Percentiles rank a stretch among this genome's conserved stretches.
These are phyloP conservation scores for Phyllostachys edulis DNA, from an alignment of 176 grass and related monocot genomes.

Conservation along the genomic window DNA sequence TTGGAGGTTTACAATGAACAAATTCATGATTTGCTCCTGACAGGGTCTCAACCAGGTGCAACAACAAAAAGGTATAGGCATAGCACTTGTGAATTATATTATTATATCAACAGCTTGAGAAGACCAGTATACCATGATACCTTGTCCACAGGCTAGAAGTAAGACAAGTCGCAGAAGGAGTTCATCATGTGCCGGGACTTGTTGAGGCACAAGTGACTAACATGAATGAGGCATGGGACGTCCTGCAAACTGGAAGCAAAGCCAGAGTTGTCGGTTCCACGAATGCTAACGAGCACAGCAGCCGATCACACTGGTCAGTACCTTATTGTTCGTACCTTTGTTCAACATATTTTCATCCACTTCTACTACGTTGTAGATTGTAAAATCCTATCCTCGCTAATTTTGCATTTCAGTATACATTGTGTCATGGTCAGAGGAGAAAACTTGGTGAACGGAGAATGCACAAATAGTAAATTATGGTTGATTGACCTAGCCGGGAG, in stretches of 20 bases:
- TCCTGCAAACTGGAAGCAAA: conserved; percentile 87
- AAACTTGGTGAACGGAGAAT: conserved; percentile 82
- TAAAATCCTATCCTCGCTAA: background rate
- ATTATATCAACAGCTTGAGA: background rate
- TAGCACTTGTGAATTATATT: background rate
- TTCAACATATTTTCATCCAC: background rate
- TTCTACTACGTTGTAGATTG: background rate
- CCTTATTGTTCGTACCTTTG: background rate
- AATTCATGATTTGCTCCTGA: conserved; percentile 82
- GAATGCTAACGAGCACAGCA: conserved; percentile 96
- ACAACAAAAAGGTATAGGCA: conserved; percentile 85
- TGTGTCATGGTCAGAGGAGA: conserved; percentile 96
- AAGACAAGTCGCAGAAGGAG: conserved; percentile 74
- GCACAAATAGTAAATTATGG: conserved; percentile 85
- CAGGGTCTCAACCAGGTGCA: conserved; percentile 53
- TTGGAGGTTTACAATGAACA: conserved; percentile 97
- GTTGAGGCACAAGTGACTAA: conserved; percentile 74
- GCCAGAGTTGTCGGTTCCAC: conserved; percentile 83
- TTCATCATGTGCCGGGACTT: conserved; percentile 95
- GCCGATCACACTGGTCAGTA: conserved; percentile 85
- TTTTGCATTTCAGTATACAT: conserved; percentile 64
- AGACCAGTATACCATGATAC: background rate
- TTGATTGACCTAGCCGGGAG: conserved; percentile 91
- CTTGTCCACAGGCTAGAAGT: conserved; percentile 70
- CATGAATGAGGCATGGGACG: conserved; percentile 89